Evolutionary conservation across 768 basidiomycete genomes (phyloP).

Genomic region (Flagelloscypha sp.): DNA sequence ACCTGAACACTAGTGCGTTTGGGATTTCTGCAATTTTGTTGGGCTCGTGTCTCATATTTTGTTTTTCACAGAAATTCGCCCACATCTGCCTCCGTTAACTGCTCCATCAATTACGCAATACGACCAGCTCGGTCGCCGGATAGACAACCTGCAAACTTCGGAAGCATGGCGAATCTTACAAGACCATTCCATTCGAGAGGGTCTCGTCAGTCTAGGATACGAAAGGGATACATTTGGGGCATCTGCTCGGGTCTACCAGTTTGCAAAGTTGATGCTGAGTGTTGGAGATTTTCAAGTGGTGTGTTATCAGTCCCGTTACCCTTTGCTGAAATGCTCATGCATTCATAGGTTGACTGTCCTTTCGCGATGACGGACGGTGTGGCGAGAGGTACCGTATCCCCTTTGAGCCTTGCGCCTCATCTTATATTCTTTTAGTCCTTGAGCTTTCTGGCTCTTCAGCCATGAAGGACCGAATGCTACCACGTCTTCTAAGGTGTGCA

Average conservation of each 20-base stretch:
- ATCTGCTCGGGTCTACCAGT: conserved; percentile 54
- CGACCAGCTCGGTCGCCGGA: conserved; percentile 60
- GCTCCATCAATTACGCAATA: no score
- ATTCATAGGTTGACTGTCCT: conserved; percentile 54
- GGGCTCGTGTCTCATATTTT: conserved; percentile 1
- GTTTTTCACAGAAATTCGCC: conserved; percentile 46
- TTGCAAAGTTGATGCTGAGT: conserved; percentile 57
- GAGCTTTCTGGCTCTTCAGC: no score
- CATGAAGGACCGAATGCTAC: no score
- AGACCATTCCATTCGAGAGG: conserved; percentile 52
- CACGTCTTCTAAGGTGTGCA: no score
- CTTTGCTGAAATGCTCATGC: not conserved
- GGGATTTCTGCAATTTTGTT: not conserved
- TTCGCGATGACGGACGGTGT: conserved; percentile 79
- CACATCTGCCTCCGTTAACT: no score
- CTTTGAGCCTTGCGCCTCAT: no score
- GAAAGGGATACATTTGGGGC: conserved; percentile 54
- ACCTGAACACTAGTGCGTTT: conserved; percentile 30
- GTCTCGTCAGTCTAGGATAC: conserved; percentile 59
- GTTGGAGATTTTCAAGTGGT: conserved; percentile 60
- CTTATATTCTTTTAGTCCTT: no score
- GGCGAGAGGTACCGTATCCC: no score
- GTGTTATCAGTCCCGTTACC: conserved; percentile 12
- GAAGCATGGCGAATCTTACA: conserved; percentile 70
- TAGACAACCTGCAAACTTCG: conserved; percentile 61